Base-by-base conservation (phyloP, 441 rosid genomes). In the Dalechampia spathulata region DNA sequence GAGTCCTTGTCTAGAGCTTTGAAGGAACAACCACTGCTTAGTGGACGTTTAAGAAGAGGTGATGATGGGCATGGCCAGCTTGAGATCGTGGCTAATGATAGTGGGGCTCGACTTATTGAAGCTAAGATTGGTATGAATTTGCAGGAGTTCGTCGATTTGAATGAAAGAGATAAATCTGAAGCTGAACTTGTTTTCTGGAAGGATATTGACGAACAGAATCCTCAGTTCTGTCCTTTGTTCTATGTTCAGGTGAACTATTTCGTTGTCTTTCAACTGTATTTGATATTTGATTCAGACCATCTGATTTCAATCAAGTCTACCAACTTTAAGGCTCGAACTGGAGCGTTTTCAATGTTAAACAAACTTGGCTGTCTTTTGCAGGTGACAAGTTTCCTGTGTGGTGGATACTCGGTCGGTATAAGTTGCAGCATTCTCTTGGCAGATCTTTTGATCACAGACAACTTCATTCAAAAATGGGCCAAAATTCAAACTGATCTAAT, bases 351-450 rank as follows among this genome's bases (percentile, higher is more conserved):
- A n/a, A n/a, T n/a, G n/a, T 30, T 30, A 30, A 30, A 8, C 8
- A 30, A 30, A 30, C 4, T 3, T 30, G 8, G 8, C 8, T 3
- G 42, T 49, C 16, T 48, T 21, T 52, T 25, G 45, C 65, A 90
- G 96, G 90, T 90, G 52, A 87, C 95, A 0, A 80, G 79, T 64
- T 90, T 90, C 64, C 70, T 72, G 57, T 79, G 88, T 20, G 92
- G 98, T 8, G 96, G 98, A 44, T 85, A 85, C 65, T 83, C 95
- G 4, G 48, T 90, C 55, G 98, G 96, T 52, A 67, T 85, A 37
- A 87, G 95, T 69, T 82, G 90, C 65, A 85, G 86, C 65, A 56
- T 87, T 36, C 60, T 90, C 26, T 42, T 90, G 52, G 86, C 81
- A 53, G 96, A 87, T 61, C 36, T 77, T 48, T 1, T 82, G 26